phyloP scores from a whole-genome alignment of 139 green algal species.

The Nannochloris sp. region DNA sequence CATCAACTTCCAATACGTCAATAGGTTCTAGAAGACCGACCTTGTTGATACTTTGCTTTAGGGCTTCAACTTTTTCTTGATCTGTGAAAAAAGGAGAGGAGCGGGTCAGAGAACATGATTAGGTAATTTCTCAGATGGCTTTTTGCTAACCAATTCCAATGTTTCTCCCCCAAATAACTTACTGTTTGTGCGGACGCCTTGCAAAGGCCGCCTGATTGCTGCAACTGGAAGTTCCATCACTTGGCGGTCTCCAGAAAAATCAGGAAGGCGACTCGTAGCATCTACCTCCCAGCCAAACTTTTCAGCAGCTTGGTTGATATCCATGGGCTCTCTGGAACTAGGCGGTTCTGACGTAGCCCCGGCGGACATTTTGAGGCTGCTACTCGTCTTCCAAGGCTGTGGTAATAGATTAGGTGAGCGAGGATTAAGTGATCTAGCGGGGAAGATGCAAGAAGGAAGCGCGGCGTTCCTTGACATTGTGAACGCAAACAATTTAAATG shows the following conservation, averaged over 20 bases:
- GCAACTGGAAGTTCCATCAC: constrained; percentile 37
- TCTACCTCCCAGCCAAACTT: not conserved
- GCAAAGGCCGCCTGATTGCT: constrained; percentile 46
- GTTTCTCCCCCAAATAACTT: not conserved
- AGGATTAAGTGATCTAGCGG: too few species aligned
- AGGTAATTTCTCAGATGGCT: not conserved
- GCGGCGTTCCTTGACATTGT: too few species aligned
- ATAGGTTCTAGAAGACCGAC: constrained; percentile 82
- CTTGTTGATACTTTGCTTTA: constrained; percentile 75
- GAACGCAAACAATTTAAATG: too few species aligned
- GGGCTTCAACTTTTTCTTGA: constrained; percentile 67
- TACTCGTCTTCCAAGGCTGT: too few species aligned
- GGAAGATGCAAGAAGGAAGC: not conserved
- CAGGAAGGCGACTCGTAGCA: too few species aligned
- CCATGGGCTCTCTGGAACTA: too few species aligned
- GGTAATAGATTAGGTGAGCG: too few species aligned
- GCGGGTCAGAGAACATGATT: not conserved
- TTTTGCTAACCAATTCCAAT: not conserved
- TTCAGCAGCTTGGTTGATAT: not conserved
- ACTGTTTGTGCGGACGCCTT: constrained; percentile 46
- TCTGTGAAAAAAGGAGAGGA: constrained; percentile 33
- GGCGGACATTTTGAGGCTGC: too few species aligned
- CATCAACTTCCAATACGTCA: constrained; percentile 74
- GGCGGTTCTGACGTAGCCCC: too few species aligned
- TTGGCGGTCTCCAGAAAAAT: not conserved